Conservation (phyloP, 2,329 filamentous ascomycete genomes). For the Cercospora citrullina region DNA sequence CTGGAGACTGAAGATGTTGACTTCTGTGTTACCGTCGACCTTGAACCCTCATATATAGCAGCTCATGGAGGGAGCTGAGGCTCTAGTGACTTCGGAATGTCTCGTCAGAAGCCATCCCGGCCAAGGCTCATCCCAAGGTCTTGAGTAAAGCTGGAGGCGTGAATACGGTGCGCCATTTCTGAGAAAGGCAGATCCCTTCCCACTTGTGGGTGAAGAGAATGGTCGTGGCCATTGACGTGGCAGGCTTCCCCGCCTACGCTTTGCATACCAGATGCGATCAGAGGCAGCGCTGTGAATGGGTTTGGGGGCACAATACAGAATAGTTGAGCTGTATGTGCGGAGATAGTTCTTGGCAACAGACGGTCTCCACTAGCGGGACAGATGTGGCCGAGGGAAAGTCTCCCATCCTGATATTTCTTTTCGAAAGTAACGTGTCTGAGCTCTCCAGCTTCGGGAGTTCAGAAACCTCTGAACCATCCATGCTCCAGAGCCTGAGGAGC, state of each 20-base stretch:
- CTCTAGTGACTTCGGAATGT: background rate
- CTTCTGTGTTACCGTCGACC: background rate
- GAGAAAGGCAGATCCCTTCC: background rate
- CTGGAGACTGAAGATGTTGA: background rate
- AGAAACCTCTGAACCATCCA: background rate
- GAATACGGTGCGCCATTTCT: background rate
- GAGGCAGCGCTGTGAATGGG: background rate
- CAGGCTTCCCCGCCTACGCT: background rate
- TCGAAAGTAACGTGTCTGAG: background rate
- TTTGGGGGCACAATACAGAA: background rate
- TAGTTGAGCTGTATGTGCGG: background rate
- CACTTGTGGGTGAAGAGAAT: background rate
- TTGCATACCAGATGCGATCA: background rate
- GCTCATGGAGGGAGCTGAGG: background rate
- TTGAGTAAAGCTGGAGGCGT: background rate
- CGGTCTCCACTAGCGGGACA: background rate
- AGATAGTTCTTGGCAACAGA: background rate
- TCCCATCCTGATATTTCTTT: background rate
- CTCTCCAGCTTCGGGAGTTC: background rate
- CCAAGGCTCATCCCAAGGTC: background rate
- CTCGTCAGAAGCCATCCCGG: background rate
- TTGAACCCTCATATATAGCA: background rate
- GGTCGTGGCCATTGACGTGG: background rate
- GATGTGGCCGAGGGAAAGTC: background rate
- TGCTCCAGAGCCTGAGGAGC: background rate